Evolutionary conservation across 805 yeast genomes (phyloP), one percentile per base, ranked within the genome.

Genomic region (Ogataea allantospora): DNA sequence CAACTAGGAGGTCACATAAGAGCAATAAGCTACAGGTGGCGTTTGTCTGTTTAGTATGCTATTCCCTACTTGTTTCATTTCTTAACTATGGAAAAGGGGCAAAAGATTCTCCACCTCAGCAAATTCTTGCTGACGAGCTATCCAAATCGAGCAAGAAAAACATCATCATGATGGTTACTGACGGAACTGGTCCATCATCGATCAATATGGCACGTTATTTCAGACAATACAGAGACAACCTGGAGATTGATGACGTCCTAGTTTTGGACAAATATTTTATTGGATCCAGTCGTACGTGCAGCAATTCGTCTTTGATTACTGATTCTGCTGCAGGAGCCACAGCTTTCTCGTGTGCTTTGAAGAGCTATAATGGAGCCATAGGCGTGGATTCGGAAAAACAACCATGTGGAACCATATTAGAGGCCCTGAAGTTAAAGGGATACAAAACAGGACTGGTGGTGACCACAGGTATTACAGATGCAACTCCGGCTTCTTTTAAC

Each of bases 241-340:
- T 85, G 38, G 61, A 73, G 3, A 61, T 71, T 29, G 74, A 76
- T 47, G 83, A 81, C 49, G 61, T 75, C 13, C 67, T 87, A 46
- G 60, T 66, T 7, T 53, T 88, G 19, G 96, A 88, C 60, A 66
- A 73, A 42, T 76, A 80, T 56, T 63, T 88, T 31, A 73, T 88
- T 35, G 98, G 98, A 18, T 73, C 84, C 16, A 83, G 95, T 7
- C 73, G 97, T 50, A 89, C 98, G 0, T 71, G 88, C 44, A 84
- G 95, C 12, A 76, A 78, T 17, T 68, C 71, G 46, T 83, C 95
- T 1, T 67, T 85, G 51, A 77, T 89, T 43, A 89, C 98, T 0
- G 98, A 89, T 59, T 85, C 95, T 19, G 98, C 98, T 8, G 98
- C 98, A 2, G 97, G 96, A 11, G 98, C 96, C 11, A 88, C 96